Percentiles rank a stretch among this genome's conserved stretches.
phyloP scores from a whole-genome alignment of 306 rosid species.

The Betula pendula region DNA sequence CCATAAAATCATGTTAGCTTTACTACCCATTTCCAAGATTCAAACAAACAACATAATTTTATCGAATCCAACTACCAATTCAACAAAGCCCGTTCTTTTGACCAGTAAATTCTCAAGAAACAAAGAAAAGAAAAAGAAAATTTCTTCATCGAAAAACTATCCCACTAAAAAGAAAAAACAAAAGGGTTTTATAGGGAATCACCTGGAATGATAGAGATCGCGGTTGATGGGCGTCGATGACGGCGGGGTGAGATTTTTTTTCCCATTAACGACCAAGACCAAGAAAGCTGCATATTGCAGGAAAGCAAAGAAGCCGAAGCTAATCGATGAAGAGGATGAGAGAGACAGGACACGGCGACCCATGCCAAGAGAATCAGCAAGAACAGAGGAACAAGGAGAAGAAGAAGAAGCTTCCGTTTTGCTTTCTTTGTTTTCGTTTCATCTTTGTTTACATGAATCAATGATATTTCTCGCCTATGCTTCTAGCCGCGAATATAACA shows the following conservation, averaged over 20 bases:
- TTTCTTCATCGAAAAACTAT: conserved; percentile 1
- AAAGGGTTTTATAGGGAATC: background rate
- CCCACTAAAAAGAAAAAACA: background rate
- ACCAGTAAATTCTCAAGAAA: background rate
- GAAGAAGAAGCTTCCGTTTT: background rate
- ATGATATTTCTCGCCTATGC: conserved; percentile 4
- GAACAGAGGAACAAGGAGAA: background rate
- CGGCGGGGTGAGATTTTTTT: conserved; percentile 31
- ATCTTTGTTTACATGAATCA: background rate
- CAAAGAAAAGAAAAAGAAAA: background rate
- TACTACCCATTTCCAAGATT: conserved; percentile 9
- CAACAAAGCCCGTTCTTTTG: background rate
- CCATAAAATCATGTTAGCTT: conserved; percentile 2
- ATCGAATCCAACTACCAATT: conserved; percentile 1
- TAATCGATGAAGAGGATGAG: conserved; percentile 33
- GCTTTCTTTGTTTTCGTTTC: conserved; percentile 14
- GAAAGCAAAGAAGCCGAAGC: conserved; percentile 40
- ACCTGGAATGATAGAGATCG: conserved; percentile 96
- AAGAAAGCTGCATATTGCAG: conserved; percentile 28
- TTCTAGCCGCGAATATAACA: background rate
- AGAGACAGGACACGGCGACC: conserved; percentile 49
- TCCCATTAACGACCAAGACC: conserved; percentile 42
- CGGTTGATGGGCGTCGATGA: conserved; percentile 55
- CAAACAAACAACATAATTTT: background rate
- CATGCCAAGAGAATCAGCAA: conserved; percentile 42